Evolutionary conservation across 768 basidiomycete species (phyloP).

Genomic region (Tricholoma furcatifolium): DNA sequence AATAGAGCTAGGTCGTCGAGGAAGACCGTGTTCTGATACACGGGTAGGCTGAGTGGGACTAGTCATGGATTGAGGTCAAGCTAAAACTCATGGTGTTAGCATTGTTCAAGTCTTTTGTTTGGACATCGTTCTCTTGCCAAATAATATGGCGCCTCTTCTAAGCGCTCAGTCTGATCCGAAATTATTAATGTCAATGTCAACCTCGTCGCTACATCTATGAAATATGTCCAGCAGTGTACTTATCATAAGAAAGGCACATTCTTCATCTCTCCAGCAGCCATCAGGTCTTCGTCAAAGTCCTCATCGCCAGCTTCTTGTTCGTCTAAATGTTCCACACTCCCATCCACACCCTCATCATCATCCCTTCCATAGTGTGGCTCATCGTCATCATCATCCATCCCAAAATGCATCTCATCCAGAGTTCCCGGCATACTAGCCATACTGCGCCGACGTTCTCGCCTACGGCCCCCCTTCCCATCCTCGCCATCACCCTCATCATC

Average conservation of each 20-base stretch:
- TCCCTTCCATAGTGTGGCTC: conserved; percentile 31
- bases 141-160: not conserved
- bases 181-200: not conserved
- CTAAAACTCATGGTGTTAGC: not conserved
- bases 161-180: not conserved
- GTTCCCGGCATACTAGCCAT: conserved; percentile 88
- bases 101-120: not conserved
- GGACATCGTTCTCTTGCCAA: not conserved
- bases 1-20: conserved; percentile 1
- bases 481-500: conserved; percentile 47
- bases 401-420: conserved; percentile 61
- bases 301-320: conserved; percentile 68
- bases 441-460: conserved; percentile 53
- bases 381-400: conserved; percentile 50
- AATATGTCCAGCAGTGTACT: not conserved
- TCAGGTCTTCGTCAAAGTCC: conserved; percentile 75
- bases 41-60: not conserved
- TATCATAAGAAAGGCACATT: conserved; percentile 64
- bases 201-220: not conserved
- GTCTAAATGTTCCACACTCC: conserved; percentile 35
- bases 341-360: conserved; percentile 33
- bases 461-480: conserved; percentile 32
- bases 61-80: not conserved
- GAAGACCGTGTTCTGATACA: conserved; percentile 2
- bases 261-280: conserved; percentile 83